These are phyloP conservation scores for Elymus sibiricus DNA, from an alignment of 176 grass and related monocot species.

Conservation along the genomic window DNA sequence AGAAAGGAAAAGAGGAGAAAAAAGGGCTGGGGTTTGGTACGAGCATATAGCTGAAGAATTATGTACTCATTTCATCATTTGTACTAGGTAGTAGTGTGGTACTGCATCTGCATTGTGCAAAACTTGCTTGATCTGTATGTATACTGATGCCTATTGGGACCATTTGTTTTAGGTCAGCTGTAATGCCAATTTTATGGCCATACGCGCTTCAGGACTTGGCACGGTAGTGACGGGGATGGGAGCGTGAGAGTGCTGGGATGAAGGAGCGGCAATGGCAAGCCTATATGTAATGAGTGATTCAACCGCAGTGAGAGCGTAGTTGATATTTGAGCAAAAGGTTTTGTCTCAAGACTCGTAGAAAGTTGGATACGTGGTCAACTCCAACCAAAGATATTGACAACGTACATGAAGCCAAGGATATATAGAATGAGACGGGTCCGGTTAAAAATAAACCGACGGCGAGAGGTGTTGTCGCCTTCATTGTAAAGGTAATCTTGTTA, in stretches of 20 bases:
- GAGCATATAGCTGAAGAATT: background rate
- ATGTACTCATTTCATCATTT: too few relatives aligned
- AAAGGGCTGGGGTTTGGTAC: constrained; percentile 9
- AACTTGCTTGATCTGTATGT: background rate
- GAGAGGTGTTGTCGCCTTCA: constrained; percentile 14
- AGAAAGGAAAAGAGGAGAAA: background rate
- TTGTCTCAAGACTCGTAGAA: background rate
- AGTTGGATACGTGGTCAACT: constrained; percentile 17
- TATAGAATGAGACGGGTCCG: too few relatives aligned
- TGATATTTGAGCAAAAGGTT: background rate
- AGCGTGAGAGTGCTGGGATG: background rate
- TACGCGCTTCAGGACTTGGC: background rate
- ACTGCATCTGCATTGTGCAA: background rate
- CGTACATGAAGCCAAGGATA: background rate
- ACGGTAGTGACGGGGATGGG: background rate
- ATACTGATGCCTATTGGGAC: background rate
- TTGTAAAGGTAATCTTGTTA: constrained; percentile 16
- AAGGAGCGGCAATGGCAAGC: background rate
- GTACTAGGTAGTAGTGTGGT: background rate
- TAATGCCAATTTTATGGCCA: background rate
- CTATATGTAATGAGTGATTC: constrained; percentile 12
- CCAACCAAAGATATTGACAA: constrained; percentile 15
- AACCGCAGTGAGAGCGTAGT: background rate
- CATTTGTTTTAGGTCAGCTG: background rate
- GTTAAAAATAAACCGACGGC: background rate